A percentile compares a stretch with the other conserved stretches of the same genome.
phyloP scores from a whole-genome alignment of 106 monocot species.

The Platanthera zijinensis region DNA sequence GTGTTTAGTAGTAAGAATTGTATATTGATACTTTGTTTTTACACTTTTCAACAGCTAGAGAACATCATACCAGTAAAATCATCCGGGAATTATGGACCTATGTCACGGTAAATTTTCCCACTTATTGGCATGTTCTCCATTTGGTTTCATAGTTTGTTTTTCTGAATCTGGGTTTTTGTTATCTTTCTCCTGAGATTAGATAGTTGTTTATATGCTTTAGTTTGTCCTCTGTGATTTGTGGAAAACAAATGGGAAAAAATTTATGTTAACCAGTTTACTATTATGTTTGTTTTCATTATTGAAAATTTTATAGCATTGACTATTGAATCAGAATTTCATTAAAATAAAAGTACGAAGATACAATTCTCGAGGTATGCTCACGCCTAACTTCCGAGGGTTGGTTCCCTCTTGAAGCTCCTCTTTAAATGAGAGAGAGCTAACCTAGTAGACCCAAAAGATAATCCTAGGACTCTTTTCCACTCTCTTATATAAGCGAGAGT shows the following conservation, averaged over 20 bases:
- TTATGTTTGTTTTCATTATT: neutral
- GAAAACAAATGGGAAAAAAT: neutral
- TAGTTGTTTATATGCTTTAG: neutral
- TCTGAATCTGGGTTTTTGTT: neutral
- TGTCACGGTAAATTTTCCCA: slow-evolving; percentile 17
- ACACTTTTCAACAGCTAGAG: slow-evolving; percentile 12
- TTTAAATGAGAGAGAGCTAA: no score
- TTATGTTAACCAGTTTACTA: neutral
- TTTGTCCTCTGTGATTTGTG: neutral
- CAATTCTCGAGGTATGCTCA: no score
- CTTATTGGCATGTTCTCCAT: neutral
- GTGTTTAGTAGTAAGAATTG: neutral
- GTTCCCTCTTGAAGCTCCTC: no score
- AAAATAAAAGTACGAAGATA: no score
- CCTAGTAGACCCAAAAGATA: no score
- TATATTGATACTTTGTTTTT: neutral
- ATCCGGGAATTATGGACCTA: slow-evolving; percentile 18
- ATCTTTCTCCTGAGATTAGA: neutral
- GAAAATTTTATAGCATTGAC: neutral
- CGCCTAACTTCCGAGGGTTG: no score
- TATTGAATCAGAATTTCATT: no score
- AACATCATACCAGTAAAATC: slow-evolving; percentile 15
- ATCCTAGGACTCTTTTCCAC: no score
- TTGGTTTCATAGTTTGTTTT: neutral
- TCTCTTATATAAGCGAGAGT: no score